Base-by-base conservation (phyloP, 257 asterid genomes). In the Sherardia arvensis region DNA sequence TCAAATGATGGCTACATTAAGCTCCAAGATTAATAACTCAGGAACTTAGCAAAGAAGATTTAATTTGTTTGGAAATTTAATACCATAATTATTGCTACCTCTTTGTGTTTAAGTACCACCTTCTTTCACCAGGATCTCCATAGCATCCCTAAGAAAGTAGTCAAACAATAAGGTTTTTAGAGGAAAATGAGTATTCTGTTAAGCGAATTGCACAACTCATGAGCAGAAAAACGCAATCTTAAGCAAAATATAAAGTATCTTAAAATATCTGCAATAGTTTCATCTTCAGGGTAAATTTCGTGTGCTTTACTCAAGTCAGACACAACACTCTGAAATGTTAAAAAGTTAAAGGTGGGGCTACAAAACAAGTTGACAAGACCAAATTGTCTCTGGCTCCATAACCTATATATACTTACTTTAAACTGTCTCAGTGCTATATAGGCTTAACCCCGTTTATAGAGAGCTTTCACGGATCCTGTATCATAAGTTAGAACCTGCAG, bases 391-490 rank as follows among this genome's bases (percentile, higher is more conserved):
- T 47, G 68, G 34, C 70, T 69, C 65, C 29, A 71, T 23, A 29
- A 68, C 4, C 55, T 28, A 77, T 64, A 47, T 48, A 17, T 70
- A 75, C 97, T 76, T 78, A 93, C 99, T 75, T 73, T 79, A 51
- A 87, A 75, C 71, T 74, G 84, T 53, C 89, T 91, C 74, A 85
- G 21, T 62, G 82, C 95, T 71, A 83, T 87, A 66, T 81, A 84
- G 34, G 97, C 99, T 77, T 87, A 96, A 70, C 97, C 99, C 71
- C 95, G 84, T 62, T 96, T 87, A 74, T 90, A 93, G 59, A 93
- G 95, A 64, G 97, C 97, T 75, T 93, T 93, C 59, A 84, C 77
- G 67, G 90, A 89, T 66, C 78, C 84, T 29, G 73, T 69, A 57
- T 93, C 96, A 71, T 77, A 72, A 49, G 74, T 84, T 79, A 93